These are phyloP conservation scores for Eleusine indica DNA, from an alignment of 176 grass and related monocot genomes.

Conservation along the genomic window DNA sequence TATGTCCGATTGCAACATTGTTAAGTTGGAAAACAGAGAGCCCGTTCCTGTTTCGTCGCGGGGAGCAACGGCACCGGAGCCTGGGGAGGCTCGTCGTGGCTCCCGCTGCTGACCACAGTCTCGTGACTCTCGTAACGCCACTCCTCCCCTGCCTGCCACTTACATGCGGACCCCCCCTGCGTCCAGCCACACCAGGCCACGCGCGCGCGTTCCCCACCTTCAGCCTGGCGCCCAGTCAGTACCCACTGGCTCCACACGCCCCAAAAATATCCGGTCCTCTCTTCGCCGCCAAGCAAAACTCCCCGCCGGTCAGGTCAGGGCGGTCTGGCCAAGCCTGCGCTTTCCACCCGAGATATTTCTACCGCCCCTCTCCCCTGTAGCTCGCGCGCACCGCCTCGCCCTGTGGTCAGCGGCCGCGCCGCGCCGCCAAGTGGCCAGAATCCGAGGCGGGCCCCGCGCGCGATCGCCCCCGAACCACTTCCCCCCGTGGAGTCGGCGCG, in stretches of 20 bases:
- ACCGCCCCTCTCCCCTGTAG: neutral
- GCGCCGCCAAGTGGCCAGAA: conserved; percentile 30
- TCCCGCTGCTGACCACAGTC: too few relatives aligned
- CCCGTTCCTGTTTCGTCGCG: too few relatives aligned
- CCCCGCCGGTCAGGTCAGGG: neutral
- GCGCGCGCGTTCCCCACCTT: conserved; percentile 9
- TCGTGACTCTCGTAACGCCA: too few relatives aligned
- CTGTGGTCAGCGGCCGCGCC: neutral
- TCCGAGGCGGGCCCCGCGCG: conserved; percentile 10
- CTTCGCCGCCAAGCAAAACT: conserved; percentile 68
- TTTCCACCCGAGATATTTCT: conserved; percentile 29
- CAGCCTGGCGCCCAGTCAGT: neutral
- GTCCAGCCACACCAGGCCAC: too few relatives aligned
- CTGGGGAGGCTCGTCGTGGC: too few relatives aligned
- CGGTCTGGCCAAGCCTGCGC: neutral
- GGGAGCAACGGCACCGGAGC: too few relatives aligned
- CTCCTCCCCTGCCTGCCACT: too few relatives aligned
- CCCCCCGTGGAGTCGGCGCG: neutral
- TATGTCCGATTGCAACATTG: too few relatives aligned
- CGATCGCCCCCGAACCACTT: neutral
- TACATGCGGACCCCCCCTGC: neutral
- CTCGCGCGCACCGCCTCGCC: conserved; percentile 35
- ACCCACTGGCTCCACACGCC: conserved; percentile 7
- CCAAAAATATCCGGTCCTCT: conserved; percentile 45
- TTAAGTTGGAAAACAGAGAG: too few relatives aligned